Evolutionary conservation across 768 basidiomycete genomes (phyloP).

Genomic region (Mycena chlorophos): DNA sequence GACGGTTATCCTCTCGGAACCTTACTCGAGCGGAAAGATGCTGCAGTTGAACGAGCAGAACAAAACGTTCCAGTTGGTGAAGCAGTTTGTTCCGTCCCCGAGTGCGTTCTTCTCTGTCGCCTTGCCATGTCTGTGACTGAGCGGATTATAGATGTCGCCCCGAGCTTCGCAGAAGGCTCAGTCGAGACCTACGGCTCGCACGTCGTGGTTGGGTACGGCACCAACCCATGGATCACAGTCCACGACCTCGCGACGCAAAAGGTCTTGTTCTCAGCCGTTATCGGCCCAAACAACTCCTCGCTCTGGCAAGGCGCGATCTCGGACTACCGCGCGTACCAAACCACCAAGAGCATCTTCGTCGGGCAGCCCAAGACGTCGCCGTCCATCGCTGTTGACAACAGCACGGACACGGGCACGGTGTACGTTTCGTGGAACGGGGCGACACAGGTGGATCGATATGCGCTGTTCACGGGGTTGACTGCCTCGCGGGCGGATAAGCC

Average conservation of each 20-base stretch:
- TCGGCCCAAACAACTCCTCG: slow-evolving; percentile 12
- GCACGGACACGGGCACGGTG: background rate
- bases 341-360: slow-evolving; percentile 1
- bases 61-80: slow-evolving; percentile 11
- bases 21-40: slow-evolving; percentile 11
- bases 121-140: background rate
- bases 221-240: slow-evolving; percentile 4
- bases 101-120: slow-evolving; percentile 1
- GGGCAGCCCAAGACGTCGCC: slow-evolving; percentile 18
- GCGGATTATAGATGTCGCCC: background rate
- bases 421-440: slow-evolving; percentile 24
- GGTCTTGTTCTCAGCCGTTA: slow-evolving; percentile 13
- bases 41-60: slow-evolving; percentile 7
- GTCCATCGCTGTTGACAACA: background rate
- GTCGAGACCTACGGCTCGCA: slow-evolving; percentile 9
- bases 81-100: slow-evolving; percentile 6
- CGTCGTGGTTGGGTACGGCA: slow-evolving; percentile 13
- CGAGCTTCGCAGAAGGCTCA: slow-evolving; percentile 8
- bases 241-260: background rate
- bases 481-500: background rate
- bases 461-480: slow-evolving; percentile 6
- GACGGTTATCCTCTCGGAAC: slow-evolving; percentile 5
- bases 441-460: slow-evolving; percentile 10
- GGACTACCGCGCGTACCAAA: slow-evolving; percentile 12
- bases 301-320: slow-evolving; percentile 6